Percentiles rank a stretch among this genome's conserved stretches.
Conservation (phyloP, 2,329 filamentous ascomycete genomes). For the Cercospora sojina region DNA sequence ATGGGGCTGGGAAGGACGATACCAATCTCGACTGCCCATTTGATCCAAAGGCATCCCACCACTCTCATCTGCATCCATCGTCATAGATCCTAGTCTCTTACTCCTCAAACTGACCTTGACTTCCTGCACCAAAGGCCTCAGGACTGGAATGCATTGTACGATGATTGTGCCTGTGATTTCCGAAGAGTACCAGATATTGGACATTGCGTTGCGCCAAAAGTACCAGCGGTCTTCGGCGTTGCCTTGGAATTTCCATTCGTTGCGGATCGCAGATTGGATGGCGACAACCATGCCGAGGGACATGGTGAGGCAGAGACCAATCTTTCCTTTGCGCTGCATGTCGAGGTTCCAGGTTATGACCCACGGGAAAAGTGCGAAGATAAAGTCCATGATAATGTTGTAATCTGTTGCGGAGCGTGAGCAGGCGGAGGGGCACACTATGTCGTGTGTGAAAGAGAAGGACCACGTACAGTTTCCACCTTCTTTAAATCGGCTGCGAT, state of each 20-base stretch:
- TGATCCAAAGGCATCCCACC: not conserved
- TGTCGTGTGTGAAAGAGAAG: not conserved
- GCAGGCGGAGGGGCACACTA: not conserved
- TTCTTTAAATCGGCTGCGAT: slow-evolving; percentile 50
- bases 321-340: slow-evolving; percentile 51
- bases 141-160: slow-evolving; percentile 55
- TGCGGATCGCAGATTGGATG: slow-evolving; percentile 50
- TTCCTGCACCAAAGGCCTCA: slow-evolving; percentile 51
- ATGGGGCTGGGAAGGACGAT: not conserved
- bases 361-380: slow-evolving; percentile 54
- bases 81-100: slow-evolving; percentile 33
- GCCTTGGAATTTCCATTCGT: slow-evolving; percentile 51
- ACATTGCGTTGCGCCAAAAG: slow-evolving; percentile 51
- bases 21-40: not conserved
- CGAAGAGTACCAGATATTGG: slow-evolving; percentile 53
- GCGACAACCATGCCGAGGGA: slow-evolving; percentile 54
- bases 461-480: slow-evolving; percentile 50
- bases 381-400: slow-evolving; percentile 56
- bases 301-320: slow-evolving; percentile 53
- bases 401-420: slow-evolving; percentile 42
- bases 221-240: slow-evolving; percentile 50
- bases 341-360: slow-evolving; percentile 51
- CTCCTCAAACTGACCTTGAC: slow-evolving; percentile 43
- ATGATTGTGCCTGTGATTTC: slow-evolving; percentile 57
- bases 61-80: not conserved